Evolutionary conservation across 345 rosid genomes (phyloP), one percentile per base, ranked within the genome.

Genomic region (Cardamine resedifolia): DNA sequence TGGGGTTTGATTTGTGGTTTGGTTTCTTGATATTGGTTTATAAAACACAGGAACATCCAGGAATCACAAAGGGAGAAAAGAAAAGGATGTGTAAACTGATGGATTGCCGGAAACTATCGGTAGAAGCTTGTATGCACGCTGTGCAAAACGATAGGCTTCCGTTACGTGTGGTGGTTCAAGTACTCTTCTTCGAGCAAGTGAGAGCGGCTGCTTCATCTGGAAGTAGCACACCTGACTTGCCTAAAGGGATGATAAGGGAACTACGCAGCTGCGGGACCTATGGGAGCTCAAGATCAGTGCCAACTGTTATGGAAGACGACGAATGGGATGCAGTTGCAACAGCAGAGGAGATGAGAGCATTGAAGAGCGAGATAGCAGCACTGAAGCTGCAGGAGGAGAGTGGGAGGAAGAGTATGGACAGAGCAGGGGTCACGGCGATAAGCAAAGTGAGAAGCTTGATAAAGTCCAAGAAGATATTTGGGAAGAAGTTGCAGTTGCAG

Each of bases 81-180:
- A 91, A 86, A 84, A 84, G 79, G 71, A 85, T 89, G 76, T 91
- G 97, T 85, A 89, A 83, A 61, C 64, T 91, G 65, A 91, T 91
- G 97, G 96, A 91, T 76, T 91, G 97, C 80, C 75, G 87, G 80
- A 91, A 91, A 73, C 86, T 91, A 21, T 89, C 97, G 0, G 90
- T 79, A 7, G 94, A 91, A 48, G 94, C 97, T 7, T 86, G 94
- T 74, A 78, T 85, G 89, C 97, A 87, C 19, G 97, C 89, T 0
- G 96, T 91, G 75, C 97, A 91, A 67, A 91, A 91, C 8, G 96
- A 89, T 72, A 71, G 96, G 69, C 93, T 91, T 7, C 97, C 96
- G 0, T 39, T 89, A 52, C 88, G 97, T 2, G 93, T 89, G 1
- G 87, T 91, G 23, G 93, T 89, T 7, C 97, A 87, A 75, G 86